Evolutionary conservation across 2,329 filamentous ascomycete species (phyloP).

Genomic region (Penicillium sp.): DNA sequence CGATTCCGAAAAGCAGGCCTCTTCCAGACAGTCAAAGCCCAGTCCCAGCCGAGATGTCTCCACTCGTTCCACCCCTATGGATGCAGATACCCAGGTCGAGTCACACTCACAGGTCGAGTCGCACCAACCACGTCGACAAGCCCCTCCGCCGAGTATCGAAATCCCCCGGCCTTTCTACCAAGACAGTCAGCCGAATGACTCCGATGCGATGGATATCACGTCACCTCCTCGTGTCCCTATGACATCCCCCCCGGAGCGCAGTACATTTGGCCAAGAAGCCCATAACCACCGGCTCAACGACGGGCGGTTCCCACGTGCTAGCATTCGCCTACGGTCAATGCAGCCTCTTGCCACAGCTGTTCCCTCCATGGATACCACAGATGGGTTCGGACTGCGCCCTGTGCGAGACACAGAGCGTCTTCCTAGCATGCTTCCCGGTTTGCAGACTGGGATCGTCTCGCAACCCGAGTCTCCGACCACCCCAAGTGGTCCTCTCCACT

Average conservation of each 20-base stretch:
- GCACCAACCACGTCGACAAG: constrained; percentile 68
- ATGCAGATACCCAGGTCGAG: constrained; percentile 54
- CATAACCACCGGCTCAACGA: constrained; percentile 50
- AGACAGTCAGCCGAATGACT: constrained; percentile 48
- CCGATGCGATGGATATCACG: constrained; percentile 58
- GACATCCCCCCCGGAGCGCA: constrained; percentile 69
- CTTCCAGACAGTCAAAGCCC: constrained; percentile 31
- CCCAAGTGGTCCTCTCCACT: constrained; percentile 65
- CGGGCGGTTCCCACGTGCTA: constrained; percentile 41
- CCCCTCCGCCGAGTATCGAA: constrained; percentile 80
- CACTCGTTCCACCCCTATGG: constrained; percentile 37
- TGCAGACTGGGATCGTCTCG: constrained; percentile 70
- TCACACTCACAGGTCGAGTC: constrained; percentile 56
- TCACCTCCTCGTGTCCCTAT: constrained; percentile 63
- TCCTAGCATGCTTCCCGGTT: constrained; percentile 73
- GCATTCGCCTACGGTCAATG: constrained; percentile 54
- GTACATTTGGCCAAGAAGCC: constrained; percentile 58
- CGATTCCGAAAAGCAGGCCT: constrained; percentile 60
- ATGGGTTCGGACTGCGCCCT: constrained; percentile 71
- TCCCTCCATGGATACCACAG: constrained; percentile 65
- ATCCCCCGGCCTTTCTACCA: constrained; percentile 61
- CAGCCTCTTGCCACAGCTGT: constrained; percentile 68
- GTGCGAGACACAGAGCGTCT: constrained; percentile 79
- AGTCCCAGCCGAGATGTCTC: constrained; percentile 27
- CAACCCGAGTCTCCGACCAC: constrained; percentile 91